Base-by-base conservation (phyloP, 345 rosid genomes). In the Mallotus nudiflorus region DNA sequence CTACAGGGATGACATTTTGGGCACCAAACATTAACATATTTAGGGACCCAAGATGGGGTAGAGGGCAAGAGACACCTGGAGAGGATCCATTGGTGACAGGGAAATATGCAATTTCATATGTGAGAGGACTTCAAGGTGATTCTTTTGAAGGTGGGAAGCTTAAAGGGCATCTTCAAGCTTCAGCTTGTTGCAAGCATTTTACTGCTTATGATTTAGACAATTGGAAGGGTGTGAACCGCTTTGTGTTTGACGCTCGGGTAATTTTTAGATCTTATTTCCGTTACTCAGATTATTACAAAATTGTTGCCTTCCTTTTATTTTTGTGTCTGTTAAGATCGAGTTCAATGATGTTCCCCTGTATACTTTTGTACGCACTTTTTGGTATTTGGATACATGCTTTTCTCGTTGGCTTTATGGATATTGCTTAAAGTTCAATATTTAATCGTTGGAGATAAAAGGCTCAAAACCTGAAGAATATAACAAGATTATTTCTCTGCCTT, bases 21-120 rank as follows among this genome's bases (percentile, higher is more conserved):
- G 80, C 80, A 40, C 80, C 80, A 14, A 76, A 76, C 29, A 61
- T 76, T 19, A 76, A 76, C 59, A 71, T 76, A 28, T 76, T 76
- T 45, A 71, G 80, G 71, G 80, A 76, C 72, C 80, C 80, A 16
- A 76, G 80, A 61, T 76, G 80, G 80, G 80, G 80, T 13, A 76
- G 80, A 61, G 80, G 80, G 19, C 80, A 76, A 40, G 80, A 76
- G 42, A 76, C 80, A 14, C 80, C 80, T 0, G 80, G 80, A 5
- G 80, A 76, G 63, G 80, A 76, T 60, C 80, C 80, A 39, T 33
- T 66, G 24, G 11, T 76, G 62, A 66, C 80, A 7, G 68, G 68
- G 51, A 71, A 66, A 35, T 76, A 76, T 71, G 80, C 72, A 13
- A 72, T 67, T n/a, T 76, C 80, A 9, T 76, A 51, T 60, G 80